These are phyloP conservation scores for Mycena crocata DNA, from an alignment of 768 basidiomycete species.

Conservation along the genomic window DNA sequence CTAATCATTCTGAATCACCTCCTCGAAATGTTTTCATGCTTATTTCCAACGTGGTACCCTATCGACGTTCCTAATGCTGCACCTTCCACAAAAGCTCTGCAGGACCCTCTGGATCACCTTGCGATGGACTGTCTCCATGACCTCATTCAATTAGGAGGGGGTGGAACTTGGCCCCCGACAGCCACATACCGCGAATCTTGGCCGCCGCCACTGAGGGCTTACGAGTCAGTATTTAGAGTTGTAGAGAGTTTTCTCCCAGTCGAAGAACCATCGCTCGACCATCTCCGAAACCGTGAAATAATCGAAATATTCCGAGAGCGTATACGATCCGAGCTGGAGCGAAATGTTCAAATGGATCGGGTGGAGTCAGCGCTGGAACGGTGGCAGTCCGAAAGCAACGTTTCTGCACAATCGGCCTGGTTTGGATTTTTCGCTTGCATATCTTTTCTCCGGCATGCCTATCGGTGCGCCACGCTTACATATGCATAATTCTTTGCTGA, in stretches of 20 bases:
- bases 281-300: constrained; percentile 13
- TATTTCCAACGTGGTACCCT: background rate
- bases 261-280: constrained; percentile 13
- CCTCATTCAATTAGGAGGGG: constrained; percentile 14
- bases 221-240: constrained; percentile 5
- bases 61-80: background rate
- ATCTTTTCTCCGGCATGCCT: constrained; percentile 24
- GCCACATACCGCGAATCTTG: constrained; percentile 21
- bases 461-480: background rate
- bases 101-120: background rate
- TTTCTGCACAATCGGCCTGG: constrained; percentile 11
- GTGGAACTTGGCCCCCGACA: constrained; percentile 23
- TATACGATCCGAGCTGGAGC: constrained; percentile 6
- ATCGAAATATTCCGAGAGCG: constrained; percentile 18
- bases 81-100: background rate
- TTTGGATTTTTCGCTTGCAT: constrained; percentile 23
- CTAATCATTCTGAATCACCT: background rate
- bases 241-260: constrained; percentile 14
- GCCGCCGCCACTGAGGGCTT: constrained; percentile 3
- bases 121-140: constrained; percentile 8
- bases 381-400: constrained; percentile 7
- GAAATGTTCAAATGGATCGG: background rate
- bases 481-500: background rate
- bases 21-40: constrained; percentile 11
- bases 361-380: constrained; percentile 1